These are phyloP conservation scores for Cystobasidium pallidum DNA, from an alignment of 1,284 basidiomycete species.

Conservation along the genomic window DNA sequence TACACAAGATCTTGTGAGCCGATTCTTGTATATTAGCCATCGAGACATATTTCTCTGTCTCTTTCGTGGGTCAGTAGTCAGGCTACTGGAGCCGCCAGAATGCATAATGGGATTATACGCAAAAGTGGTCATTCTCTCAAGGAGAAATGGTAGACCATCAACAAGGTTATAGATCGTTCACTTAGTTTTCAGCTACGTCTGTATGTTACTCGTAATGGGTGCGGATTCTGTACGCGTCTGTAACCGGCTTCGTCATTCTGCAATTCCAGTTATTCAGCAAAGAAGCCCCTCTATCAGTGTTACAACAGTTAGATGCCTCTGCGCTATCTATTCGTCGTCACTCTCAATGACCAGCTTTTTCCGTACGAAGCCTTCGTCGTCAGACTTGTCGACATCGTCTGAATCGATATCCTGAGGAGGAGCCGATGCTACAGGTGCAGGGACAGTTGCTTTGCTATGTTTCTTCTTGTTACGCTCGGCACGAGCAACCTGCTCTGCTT, in stretches of 20 bases:
- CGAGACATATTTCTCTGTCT: not conserved
- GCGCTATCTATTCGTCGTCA: constrained; percentile 29
- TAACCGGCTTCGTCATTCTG: not conserved
- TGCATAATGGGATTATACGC: not conserved
- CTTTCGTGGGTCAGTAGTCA: constrained; percentile 5
- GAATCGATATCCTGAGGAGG: constrained; percentile 46
- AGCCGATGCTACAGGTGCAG: constrained; percentile 21
- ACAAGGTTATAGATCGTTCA: not conserved
- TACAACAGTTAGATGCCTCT: not conserved
- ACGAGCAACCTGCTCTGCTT: constrained; percentile 51
- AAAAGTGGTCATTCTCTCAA: constrained; percentile 21
- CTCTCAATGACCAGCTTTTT: constrained; percentile 40
- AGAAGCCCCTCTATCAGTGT: not conserved
- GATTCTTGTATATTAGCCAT: constrained; percentile 8
- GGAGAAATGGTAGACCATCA: constrained; percentile 24
- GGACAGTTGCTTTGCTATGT: constrained; percentile 9
- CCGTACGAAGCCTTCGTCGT: constrained; percentile 36
- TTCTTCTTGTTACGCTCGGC: constrained; percentile 50
- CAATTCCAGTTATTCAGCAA: no score
- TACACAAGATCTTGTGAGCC: not conserved
- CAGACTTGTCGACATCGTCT: constrained; percentile 47
- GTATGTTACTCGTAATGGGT: not conserved
- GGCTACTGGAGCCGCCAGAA: constrained; percentile 9
- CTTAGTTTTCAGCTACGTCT: not conserved
- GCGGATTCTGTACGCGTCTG: not conserved